Evolutionary conservation across 2,329 filamentous ascomycete species (phyloP), one percentile per base, ranked within the genome.

Genomic region (Aspergillus flavus): DNA sequence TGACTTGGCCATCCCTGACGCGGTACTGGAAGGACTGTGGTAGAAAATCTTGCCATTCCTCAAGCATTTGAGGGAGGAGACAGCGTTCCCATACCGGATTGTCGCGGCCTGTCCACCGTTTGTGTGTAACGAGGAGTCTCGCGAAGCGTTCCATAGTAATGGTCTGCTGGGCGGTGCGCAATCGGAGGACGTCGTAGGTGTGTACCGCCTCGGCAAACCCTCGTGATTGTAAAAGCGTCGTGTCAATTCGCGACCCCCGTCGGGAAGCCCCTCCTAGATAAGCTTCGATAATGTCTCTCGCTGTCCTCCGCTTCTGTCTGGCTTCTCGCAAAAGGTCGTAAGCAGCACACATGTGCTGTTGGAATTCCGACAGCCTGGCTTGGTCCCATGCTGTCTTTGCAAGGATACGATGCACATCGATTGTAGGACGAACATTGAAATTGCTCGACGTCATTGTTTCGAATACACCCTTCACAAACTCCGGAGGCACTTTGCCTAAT

Each of bases 391-490:
- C 67, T 2, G 65, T 64, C 57, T 76, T 78, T 16, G 75, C 71
- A 30, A 79, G 68, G 10, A 70, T 71, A 14, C 69, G 69, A 73
- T 85, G 85, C 75, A 90, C 85, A 16, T 83, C 77, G 63, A 91
- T 82, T 0, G 80, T 85, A 0, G 89, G 88, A 9, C 78, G 67
- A 55, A 89, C 73, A 61, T 83, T 82, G 77, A 88, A 86, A 0
- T 86, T 86, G n/a, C 78, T 73, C 4, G 81, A 79, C 0, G 79
- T 86, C 85, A 92, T 90, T 23, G 82, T 82, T 0, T 84, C 63
- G 81, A 85, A 91, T 23, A 93, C 73, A 6, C 79, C 73, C 45
- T 81, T 72, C 5, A 90, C 76, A n/a, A 84, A 79, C 3, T 77
- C 65, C 3, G 71, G 54, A 0, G 79, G 73, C 9, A 88, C 71